Percentiles rank a stretch among this genome's conserved stretches.
Conservation (phyloP, 164 flowering plant species). For the Paratinospora sagittata region DNA sequence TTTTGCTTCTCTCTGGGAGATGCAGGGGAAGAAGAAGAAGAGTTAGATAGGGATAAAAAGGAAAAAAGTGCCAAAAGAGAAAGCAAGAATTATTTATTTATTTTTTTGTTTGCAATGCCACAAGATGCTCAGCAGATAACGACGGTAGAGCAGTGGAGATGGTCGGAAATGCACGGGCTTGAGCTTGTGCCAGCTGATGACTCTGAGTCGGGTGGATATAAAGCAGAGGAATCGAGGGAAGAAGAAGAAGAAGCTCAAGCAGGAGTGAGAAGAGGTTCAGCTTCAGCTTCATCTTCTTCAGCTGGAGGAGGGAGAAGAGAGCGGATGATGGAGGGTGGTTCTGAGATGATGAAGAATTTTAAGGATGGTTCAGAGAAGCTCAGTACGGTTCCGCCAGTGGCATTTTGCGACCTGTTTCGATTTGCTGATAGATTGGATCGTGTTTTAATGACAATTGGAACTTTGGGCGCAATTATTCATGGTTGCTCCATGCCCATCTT, state of each 20-base stretch:
- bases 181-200: conserved; percentile 33
- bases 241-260: background rate
- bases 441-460: conserved; percentile 73
- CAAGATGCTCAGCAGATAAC: conserved; percentile 68
- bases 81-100: conserved; percentile 3
- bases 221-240: background rate
- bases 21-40: background rate
- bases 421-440: conserved; percentile 87
- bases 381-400: conserved; percentile 31
- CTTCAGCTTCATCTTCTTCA: background rate
- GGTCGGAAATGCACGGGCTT: conserved; percentile 84
- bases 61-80: conserved; percentile 11
- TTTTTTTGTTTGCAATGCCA: conserved; percentile 41
- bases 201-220: conserved; percentile 3
- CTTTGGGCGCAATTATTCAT: conserved; percentile 83
- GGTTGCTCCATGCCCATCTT: conserved; percentile 89
- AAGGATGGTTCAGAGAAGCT: conserved; percentile 42
- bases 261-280: background rate
- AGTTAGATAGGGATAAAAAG: background rate
- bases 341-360: conserved; percentile 16
- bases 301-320: conserved; percentile 8
- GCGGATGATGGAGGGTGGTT: conserved; percentile 18
- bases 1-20: background rate
- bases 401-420: conserved; percentile 71
- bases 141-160: conserved; percentile 76